These are phyloP conservation scores for Penicillium tannophilum DNA, from an alignment of 495 filamentous ascomycete species.

Conservation along the genomic window DNA sequence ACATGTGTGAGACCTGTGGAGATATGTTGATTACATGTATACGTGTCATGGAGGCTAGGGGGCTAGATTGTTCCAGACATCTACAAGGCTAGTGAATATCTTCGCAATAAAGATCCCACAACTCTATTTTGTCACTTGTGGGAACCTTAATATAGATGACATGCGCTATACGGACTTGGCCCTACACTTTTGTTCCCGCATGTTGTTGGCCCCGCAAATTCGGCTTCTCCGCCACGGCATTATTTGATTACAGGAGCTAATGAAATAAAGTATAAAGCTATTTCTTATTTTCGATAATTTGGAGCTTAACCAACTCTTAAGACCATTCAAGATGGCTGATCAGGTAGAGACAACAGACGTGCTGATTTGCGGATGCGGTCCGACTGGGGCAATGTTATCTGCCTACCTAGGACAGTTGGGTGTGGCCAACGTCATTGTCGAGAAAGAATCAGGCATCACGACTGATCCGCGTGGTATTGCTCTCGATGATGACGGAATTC, in stretches of 20 bases:
- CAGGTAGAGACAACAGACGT: slow-evolving; percentile 35
- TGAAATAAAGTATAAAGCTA: neutral
- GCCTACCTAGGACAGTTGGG: slow-evolving; percentile 32
- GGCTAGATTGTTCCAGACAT: too few species aligned
- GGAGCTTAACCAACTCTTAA: neutral
- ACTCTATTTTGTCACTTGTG: too few species aligned
- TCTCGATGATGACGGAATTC: slow-evolving; percentile 52
- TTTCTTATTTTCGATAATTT: neutral
- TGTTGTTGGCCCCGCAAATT: neutral
- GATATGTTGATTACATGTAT: too few species aligned
- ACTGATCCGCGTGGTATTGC: slow-evolving; percentile 55
- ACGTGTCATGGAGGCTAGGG: too few species aligned
- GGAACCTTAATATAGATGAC: too few species aligned
- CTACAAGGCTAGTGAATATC: too few species aligned
- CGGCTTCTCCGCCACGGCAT: neutral
- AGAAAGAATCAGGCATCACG: slow-evolving; percentile 46
- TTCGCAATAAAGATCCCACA: too few species aligned
- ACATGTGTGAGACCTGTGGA: too few species aligned
- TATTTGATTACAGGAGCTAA: too few species aligned
- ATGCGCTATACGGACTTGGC: too few species aligned
- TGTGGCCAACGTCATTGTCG: slow-evolving; percentile 39
- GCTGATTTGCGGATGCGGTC: slow-evolving; percentile 44
- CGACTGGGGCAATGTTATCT: slow-evolving; percentile 41
- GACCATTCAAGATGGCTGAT: neutral
- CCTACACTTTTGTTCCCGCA: too few species aligned